Percentiles rank a stretch among this genome's conserved stretches.
Conservation (phyloP, 2,329 filamentous ascomycete species). For the Alternaria brassicicola region DNA sequence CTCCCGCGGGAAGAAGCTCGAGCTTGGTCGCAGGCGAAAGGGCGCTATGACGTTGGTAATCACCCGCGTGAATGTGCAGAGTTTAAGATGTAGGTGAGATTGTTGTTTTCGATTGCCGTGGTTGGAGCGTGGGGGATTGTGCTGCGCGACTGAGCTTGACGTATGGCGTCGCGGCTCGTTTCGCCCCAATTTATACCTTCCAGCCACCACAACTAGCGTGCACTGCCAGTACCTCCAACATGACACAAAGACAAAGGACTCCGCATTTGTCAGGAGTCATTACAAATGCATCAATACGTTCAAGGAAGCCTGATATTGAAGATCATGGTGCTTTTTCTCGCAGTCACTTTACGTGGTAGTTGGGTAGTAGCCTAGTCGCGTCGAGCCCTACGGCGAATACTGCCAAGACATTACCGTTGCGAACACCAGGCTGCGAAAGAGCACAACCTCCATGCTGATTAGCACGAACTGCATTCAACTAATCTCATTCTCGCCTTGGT, state of each 20-base stretch:
- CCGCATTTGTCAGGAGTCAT: not conserved
- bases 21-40: not conserved
- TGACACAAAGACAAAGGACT: slow-evolving; percentile 4
- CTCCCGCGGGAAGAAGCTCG: slow-evolving; percentile 12
- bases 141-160: slow-evolving; percentile 20
- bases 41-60: not conserved
- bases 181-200: slow-evolving; percentile 17
- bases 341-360: not conserved
- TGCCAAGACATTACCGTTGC: not conserved
- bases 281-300: not conserved
- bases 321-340: not conserved
- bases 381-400: not conserved
- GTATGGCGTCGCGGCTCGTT: slow-evolving; percentile 24
- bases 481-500: too few species aligned
- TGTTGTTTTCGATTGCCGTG: not conserved
- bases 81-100: not conserved
- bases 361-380: not conserved
- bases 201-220: slow-evolving; percentile 13
- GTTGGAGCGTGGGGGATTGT: not conserved
- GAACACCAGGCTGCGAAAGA: not conserved
- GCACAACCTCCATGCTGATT: not conserved
- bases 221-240: slow-evolving; percentile 10
- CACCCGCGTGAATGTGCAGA: not conserved
- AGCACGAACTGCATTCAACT: too few species aligned
- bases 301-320: not conserved